Evolutionary conservation across 2,329 filamentous ascomycete species (phyloP).

Genomic region (Hypoxylon sp.): DNA sequence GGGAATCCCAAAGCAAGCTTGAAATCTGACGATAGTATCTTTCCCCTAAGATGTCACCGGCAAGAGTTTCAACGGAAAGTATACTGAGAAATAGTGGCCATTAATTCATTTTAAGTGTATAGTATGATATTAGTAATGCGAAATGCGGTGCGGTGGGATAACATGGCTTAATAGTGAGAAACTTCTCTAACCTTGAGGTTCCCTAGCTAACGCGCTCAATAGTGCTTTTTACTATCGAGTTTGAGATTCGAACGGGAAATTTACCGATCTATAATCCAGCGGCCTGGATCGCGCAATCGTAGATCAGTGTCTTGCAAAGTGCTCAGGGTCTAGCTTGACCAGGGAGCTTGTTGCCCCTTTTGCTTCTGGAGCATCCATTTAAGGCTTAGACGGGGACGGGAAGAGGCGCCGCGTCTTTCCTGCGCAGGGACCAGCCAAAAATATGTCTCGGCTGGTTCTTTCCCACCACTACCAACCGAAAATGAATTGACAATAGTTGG

Average conservation of each 20-base stretch:
- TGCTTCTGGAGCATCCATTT: constrained; percentile 23
- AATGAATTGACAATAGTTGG: constrained; percentile 39
- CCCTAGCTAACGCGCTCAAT: constrained; percentile 12
- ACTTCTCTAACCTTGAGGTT: background rate
- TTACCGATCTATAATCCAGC: constrained; percentile 21
- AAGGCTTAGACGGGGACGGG: constrained; percentile 17
- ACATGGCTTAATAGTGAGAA: background rate
- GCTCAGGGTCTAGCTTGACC: constrained; percentile 10
- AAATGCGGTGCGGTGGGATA: background rate
- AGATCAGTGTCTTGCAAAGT: constrained; percentile 14
- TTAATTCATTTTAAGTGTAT: background rate
- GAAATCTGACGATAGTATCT: constrained; percentile 7
- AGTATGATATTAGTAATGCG: background rate
- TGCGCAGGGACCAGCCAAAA: constrained; percentile 31
- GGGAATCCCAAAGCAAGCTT: background rate
- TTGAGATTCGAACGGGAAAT: constrained; percentile 5
- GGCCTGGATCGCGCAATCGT: constrained; percentile 13
- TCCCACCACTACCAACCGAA: constrained; percentile 13
- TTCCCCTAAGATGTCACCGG: background rate
- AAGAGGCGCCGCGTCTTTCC: constrained; percentile 11
- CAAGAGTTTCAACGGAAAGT: background rate
- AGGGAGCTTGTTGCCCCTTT: constrained; percentile 13
- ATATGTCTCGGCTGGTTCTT: constrained; percentile 35
- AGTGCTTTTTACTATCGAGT: constrained; percentile 23
- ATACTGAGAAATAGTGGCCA: background rate